A percentile compares a stretch with the other conserved stretches of the same genome.
Evolutionary conservation across 2,329 filamentous ascomycete genomes (phyloP).

Genomic region (Pseudogymnoascus sp.): DNA sequence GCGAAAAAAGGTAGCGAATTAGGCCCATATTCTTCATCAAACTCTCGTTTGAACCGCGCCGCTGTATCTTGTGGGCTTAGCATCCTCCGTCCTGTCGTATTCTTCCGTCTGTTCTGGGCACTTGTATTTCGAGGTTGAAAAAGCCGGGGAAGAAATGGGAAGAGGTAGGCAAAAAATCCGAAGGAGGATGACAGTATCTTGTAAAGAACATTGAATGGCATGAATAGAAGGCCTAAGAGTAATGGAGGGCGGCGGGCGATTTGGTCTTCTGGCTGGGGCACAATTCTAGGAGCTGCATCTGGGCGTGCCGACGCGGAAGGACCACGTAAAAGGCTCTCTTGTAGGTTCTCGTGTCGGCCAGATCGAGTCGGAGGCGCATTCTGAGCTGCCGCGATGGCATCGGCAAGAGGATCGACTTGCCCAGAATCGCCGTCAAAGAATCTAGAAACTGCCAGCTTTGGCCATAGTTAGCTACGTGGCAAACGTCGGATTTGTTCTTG

Average conservation of each 20-base stretch:
- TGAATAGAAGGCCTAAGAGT: constrained; percentile 68
- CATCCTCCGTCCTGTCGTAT: constrained; percentile 63
- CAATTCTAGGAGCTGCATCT: constrained; percentile 74
- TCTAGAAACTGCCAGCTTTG: constrained; percentile 84
- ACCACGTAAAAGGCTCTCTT: constrained; percentile 44
- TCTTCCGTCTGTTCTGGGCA: constrained; percentile 47
- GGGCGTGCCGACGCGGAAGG: constrained; percentile 35
- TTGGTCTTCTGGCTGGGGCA: constrained; percentile 62
- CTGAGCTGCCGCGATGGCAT: constrained; percentile 56
- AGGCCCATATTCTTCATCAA: constrained; percentile 84
- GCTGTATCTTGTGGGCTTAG: constrained; percentile 82
- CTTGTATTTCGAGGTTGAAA: constrained; percentile 48
- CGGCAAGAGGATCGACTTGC: constrained; percentile 69
- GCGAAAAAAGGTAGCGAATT: constrained; percentile 71
- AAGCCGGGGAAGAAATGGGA: constrained; percentile 69
- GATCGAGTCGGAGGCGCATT: constrained; percentile 54
- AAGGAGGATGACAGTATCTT: constrained; percentile 61
- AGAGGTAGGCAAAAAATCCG: constrained; percentile 66
- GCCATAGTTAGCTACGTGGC: constrained; percentile 19
- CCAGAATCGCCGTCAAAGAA: constrained; percentile 84
- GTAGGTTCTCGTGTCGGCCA: constrained; percentile 65
- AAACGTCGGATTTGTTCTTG: constrained; percentile 1
- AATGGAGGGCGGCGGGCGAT: constrained; percentile 64
- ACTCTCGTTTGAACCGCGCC: constrained; percentile 80
- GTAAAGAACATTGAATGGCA: constrained; percentile 74